Base-by-base conservation (phyloP, 2,329 filamentous ascomycete genomes). In the Helminthosporium solani region DNA sequence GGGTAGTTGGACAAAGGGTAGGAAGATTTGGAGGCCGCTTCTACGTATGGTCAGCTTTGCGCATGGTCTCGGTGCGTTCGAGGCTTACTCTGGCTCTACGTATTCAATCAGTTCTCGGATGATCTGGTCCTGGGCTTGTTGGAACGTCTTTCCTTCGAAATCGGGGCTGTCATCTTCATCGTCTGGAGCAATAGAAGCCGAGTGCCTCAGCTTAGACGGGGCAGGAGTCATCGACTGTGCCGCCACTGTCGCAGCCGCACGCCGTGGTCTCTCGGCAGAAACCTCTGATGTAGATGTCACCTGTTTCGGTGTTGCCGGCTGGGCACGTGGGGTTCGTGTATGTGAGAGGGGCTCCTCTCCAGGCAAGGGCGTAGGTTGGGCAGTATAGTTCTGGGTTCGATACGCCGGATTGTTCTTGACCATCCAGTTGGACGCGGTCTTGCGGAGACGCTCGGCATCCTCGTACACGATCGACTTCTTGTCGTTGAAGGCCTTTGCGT, bases 371-470 rank as follows among this genome's bases (percentile, higher is more conserved):
- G 88, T 90, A 5, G 89, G 81, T 36, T 86, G 77, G 4, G 87
- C 86, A 49, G 81, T 78, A 62, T 95, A 94, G 37, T 79, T 77
- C 46, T 61, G 14, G 81, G 73, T 35, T 52, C 83, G 81, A 68
- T 95, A 95, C 14, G 88, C 88, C 12, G 90, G 90, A 60, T 96
- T 95, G 58, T 86, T 80, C 67, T 87, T 87, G 45, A 85, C 86
- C 90, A 95, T 95, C 68, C 84, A 90, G 61, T 91, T 92, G 67
- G 87, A 91, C 33, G 92, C 78, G 2, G 89, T 85, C 72, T 95
- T 96, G 37, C 90, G 81, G 36, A 96, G 81, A 39, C 89, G 83
- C 70, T 96, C 90, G 7, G 90, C 89, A 73, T 96, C 90, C 34
- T 90, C 86, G 64, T 86, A 92, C 30, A 87, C 78, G 46, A 83